Base-by-base conservation (phyloP, 345 rosid genomes). In the Hypericum perforatum region DNA sequence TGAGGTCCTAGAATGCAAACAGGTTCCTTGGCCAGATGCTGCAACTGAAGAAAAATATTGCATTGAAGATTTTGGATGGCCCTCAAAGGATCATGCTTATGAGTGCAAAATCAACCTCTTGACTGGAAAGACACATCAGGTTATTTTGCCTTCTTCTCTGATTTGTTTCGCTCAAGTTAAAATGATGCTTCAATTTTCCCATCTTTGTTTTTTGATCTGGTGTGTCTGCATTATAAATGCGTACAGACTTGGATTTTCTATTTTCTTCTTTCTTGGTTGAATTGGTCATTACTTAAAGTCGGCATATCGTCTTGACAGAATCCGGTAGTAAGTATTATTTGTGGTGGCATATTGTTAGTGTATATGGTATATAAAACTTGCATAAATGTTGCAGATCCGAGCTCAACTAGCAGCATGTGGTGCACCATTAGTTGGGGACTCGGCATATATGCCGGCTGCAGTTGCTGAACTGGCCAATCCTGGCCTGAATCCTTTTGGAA, bases 61-160 rank as follows among this genome's bases (percentile, higher is more conserved):
- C 54, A 65, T 86, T 54, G 86, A 78, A 59, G 84, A 76, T 60
- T 80, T 63, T 37, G 85, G 86, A 40, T 90, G 91, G 96, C 67
- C 76, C 29, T 59, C 66, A 41, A 79, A 63, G 62, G 81, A 86
- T 60, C 58, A 49, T 63, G 91, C 96, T 41, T 90, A 76, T 10
- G 97, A 86, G 77, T 84, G 89, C 63, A 82, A 74, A 72, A 82
- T 90, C 61, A 90, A 84, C 72, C 94, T 90, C 52, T 37, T 90
- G 71, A 90, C 97, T 62, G 97, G 97, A 38, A 80, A 78, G n/a
- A 90, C 97, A 58, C 96, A 86, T 71, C 97, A 90, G 95, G 95
- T 86, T 43, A 54, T 48, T 63, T 13, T 7, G 41, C 56, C 43
- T 11, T 49, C 49, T n/a, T 43, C 52, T 41, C 45, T 1, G 32